Evolutionary conservation across 2,329 filamentous ascomycete species (phyloP).

Genomic region (Sporothrix protearum): DNA sequence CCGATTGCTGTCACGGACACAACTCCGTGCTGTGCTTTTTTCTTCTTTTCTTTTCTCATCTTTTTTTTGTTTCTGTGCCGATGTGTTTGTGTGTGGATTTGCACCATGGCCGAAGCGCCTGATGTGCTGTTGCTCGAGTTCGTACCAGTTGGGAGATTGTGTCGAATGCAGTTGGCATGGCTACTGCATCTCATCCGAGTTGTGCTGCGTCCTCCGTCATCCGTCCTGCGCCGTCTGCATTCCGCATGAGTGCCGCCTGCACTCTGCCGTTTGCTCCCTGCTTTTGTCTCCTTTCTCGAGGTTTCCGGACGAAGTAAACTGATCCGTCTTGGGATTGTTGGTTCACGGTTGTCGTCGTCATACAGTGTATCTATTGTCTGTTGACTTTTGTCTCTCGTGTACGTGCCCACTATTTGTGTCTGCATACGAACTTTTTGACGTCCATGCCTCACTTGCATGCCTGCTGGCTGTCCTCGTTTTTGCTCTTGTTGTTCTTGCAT

Average conservation of each 20-base stretch:
- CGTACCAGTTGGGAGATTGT: neutral
- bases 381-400: neutral
- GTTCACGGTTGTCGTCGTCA: neutral
- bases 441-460: neutral
- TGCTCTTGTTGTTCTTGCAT: neutral
- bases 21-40: neutral
- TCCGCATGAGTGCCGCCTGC: constrained; percentile 1
- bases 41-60: neutral
- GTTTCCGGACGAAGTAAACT: too few species aligned
- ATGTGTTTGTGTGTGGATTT: neutral
- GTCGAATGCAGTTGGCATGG: neutral
- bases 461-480: neutral
- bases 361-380: neutral
- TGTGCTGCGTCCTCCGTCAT: neutral
- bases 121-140: neutral
- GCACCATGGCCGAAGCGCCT: neutral
- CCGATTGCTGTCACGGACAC: neutral
- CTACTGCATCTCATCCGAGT: constrained; percentile 3
- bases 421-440: neutral
- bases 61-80: neutral
- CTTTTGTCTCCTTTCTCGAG: neutral
- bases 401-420: neutral
- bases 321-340: neutral
- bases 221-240: neutral
- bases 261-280: neutral